phyloP scores from a whole-genome alignment of 1,139 yeast genomes.

The Sugiyamaella castrensis region DNA sequence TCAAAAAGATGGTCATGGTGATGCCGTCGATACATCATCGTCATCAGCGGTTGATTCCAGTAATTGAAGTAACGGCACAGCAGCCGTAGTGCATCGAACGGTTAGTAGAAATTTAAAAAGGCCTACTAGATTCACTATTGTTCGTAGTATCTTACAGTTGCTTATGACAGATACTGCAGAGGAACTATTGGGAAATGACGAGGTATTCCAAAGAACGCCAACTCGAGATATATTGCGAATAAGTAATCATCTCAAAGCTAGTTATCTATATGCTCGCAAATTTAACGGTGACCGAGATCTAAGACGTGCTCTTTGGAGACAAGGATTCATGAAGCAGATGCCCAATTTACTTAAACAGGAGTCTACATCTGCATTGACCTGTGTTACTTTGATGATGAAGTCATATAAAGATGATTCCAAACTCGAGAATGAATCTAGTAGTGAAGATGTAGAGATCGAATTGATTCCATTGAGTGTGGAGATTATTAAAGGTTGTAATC shows the following conservation, averaged over 20 bases:
- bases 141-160: conserved; percentile 86
- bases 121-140: conserved; percentile 61
- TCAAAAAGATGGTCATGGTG: too few relatives aligned
- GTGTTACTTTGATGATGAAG: conserved; percentile 74
- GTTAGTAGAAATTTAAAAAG: neutral
- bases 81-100: conserved; percentile 1
- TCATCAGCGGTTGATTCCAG: neutral
- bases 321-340: conserved; percentile 86
- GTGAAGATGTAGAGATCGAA: conserved; percentile 47
- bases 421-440: conserved; percentile 33
- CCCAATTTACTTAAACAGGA: conserved; percentile 93
- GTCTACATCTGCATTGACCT: conserved; percentile 84
- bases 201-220: conserved; percentile 69
- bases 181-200: conserved; percentile 66
- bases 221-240: conserved; percentile 57
- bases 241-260: conserved; percentile 57
- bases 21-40: neutral
- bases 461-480: conserved; percentile 70
- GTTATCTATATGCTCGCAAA: conserved; percentile 77
- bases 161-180: conserved; percentile 83
- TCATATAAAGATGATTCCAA: conserved; percentile 67
- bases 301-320: conserved; percentile 82
- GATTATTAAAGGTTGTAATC: conserved; percentile 66
- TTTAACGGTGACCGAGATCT: conserved; percentile 89
- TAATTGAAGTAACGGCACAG: neutral